These are phyloP conservation scores for Psilocybe cyanescens DNA, from an alignment of 768 basidiomycete species.

Conservation along the genomic window DNA sequence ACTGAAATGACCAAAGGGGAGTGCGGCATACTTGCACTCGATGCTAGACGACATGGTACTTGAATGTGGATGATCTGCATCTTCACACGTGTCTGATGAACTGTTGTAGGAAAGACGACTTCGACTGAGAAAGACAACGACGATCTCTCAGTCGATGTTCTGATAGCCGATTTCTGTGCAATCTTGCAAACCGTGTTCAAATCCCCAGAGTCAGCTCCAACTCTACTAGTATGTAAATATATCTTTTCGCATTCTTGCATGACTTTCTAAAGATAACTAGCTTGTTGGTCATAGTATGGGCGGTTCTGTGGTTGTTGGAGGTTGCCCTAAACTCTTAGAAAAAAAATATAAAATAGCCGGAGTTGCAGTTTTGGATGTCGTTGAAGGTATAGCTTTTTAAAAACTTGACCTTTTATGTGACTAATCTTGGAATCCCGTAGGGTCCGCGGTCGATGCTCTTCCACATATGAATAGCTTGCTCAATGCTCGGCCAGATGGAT, in stretches of 20 bases:
- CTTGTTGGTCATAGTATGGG: constrained; percentile 98
- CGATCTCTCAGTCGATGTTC: constrained; percentile 73
- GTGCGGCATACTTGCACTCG: constrained; percentile 80
- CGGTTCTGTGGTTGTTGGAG: constrained; percentile 82
- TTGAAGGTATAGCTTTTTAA: constrained; percentile 63
- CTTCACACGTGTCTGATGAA: background rate
- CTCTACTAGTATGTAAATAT: constrained; percentile 63
- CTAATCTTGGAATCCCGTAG: constrained; percentile 37
- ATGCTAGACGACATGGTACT: constrained; percentile 89
- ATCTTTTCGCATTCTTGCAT: background rate
- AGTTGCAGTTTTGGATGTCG: constrained; percentile 84
- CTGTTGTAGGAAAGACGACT: constrained; percentile 64
- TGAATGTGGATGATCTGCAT: background rate
- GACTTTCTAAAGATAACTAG: constrained; percentile 35
- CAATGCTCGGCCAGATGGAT: constrained; percentile 83
- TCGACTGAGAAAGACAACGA: constrained; percentile 42
- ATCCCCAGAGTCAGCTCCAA: constrained; percentile 62
- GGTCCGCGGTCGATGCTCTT: constrained; percentile 91
- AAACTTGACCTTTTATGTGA: background rate
- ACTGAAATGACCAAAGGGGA: constrained; percentile 61
- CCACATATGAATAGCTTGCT: constrained; percentile 91
- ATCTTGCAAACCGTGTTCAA: constrained; percentile 75
- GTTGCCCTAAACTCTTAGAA: constrained; percentile 68
- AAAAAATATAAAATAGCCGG: constrained; percentile 75
- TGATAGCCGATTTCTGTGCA: constrained; percentile 75